phyloP scores from a whole-genome alignment of 129 eudicot species.

The Chrysanthemum makinoi region DNA sequence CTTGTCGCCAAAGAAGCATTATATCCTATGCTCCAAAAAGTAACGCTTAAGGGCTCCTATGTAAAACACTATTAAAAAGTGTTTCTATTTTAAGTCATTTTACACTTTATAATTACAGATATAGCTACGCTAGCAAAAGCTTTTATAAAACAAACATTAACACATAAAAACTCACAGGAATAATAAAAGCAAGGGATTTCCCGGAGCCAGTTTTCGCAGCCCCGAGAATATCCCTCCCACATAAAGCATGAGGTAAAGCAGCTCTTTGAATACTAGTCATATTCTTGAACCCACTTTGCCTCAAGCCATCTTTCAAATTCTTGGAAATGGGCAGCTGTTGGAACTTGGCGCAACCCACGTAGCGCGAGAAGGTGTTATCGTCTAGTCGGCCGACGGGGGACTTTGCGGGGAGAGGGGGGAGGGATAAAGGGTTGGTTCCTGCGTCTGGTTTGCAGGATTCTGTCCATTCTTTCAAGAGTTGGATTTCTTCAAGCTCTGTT shows the following conservation, averaged over 20 bases:
- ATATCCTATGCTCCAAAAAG: no score
- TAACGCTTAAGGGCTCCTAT: no score
- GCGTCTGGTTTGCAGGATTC: conserved; percentile 66
- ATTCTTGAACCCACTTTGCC: conserved; percentile 36
- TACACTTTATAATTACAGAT: no score
- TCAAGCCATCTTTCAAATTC: conserved; percentile 73
- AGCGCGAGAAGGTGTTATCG: conserved; percentile 58
- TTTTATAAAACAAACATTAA: background rate
- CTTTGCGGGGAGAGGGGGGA: conserved; percentile 51
- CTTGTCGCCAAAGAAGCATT: no score
- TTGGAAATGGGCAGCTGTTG: conserved; percentile 74
- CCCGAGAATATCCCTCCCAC: conserved; percentile 88
- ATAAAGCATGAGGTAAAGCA: conserved; percentile 80
- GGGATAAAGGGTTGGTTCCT: conserved; percentile 80
- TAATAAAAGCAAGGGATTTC: conserved; percentile 84
- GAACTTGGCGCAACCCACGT: conserved; percentile 62
- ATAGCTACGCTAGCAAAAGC: background rate
- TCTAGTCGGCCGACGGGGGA: conserved; percentile 64
- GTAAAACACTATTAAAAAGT: no score
- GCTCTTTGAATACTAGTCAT: conserved; percentile 94
- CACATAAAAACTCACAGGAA: conserved; percentile 65
- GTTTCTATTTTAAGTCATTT: no score
- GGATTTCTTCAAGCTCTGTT: conserved; percentile 59
- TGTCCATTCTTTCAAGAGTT: conserved; percentile 67
- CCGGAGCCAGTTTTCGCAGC: conserved; percentile 99